Evolutionary conservation across 2,329 filamentous ascomycete species (phyloP), one percentile per base, ranked within the genome.

Genomic region (Fonsecaea pedrosoi): DNA sequence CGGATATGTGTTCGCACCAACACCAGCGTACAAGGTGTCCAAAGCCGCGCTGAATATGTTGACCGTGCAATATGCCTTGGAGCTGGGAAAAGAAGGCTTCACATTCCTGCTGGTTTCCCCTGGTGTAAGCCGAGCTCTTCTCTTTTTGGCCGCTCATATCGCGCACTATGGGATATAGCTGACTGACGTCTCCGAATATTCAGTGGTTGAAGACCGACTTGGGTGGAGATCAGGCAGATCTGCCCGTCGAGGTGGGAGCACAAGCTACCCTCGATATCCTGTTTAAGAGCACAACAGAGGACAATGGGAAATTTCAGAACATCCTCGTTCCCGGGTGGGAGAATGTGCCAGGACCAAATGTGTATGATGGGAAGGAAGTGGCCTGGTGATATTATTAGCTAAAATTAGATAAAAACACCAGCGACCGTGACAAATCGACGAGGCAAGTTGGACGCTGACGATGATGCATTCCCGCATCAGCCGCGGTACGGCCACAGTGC

Each of bases 21-120:
- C 68, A 0, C 79, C 79, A 0, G 76, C 78, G 0, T 81, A 81
- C 76, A 78, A 82, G 66, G 77, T 84, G 69, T 78, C 80, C 15
- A 85, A 85, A 68, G 78, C 83, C 0, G 82, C 82, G 0, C 63
- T 84, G 67, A 83, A 83, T 66, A 80, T 81, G 74, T 70, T 85
- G 40, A 84, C 81, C 1, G 76, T 80, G 0, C 81, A 82, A 66
- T 83, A 80, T 55, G 77, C 80, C 0, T 59, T 75, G 5, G 72
- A 75, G 0, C 77, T 78, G 53, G 76, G 68, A 1, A 67, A 77
- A 5, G 75, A 81, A 32, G 81, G 81, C 1, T 83, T 83, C 66
- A 81, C 76, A 0, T 74, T 83, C 58, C 62, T 82, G 9, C 74
- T 77, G 0, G 50, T 84, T 4, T 78, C 73, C 25, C 83, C 83